Evolutionary conservation across 2,329 filamentous ascomycete species (phyloP).

Genomic region (Colletotrichum australisinense): DNA sequence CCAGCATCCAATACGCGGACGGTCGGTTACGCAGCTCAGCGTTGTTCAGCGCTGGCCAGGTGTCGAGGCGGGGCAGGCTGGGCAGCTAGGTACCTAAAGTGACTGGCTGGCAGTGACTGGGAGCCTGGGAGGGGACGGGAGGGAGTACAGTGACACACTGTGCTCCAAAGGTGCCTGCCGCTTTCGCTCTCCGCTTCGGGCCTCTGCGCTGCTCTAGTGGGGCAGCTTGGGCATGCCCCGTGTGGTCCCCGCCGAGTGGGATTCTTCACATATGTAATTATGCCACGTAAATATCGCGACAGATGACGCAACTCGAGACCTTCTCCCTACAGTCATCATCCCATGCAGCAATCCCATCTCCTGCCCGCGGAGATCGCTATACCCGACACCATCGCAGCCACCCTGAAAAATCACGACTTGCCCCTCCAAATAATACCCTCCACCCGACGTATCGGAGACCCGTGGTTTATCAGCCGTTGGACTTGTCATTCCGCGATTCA

Average conservation of each 20-base stretch:
- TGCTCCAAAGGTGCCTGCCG: conserved; percentile 19
- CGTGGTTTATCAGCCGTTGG: conserved; percentile 32
- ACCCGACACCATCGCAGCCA: conserved; percentile 1
- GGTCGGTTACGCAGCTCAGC: conserved; percentile 28
- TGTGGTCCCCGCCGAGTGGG: neutral
- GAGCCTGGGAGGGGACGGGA: neutral
- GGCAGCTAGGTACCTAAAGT: conserved; percentile 5
- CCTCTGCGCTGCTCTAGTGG: neutral
- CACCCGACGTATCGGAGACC: conserved; percentile 34
- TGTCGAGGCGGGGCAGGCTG: conserved; percentile 34
- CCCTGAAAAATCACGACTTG: conserved; percentile 32
- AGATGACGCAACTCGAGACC: conserved; percentile 23
- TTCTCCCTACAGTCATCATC: neutral
- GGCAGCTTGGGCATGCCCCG: neutral
- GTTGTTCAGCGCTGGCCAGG: conserved; percentile 24
- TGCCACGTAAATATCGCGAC: conserved; percentile 13
- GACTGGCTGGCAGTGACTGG: neutral
- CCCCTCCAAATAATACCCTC: conserved; percentile 28
- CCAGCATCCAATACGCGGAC: conserved; percentile 30
- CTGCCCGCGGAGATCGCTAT: conserved; percentile 1
- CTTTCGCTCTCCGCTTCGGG: conserved; percentile 27
- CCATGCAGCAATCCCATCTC: neutral
- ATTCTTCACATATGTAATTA: conserved; percentile 6
- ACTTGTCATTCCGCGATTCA: conserved; percentile 31
- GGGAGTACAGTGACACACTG: conserved; percentile 8